Percentiles rank a stretch among this genome's conserved stretches.
Conservation (phyloP, 306 rosid genomes). For the Erythrophleum fordii region DNA sequence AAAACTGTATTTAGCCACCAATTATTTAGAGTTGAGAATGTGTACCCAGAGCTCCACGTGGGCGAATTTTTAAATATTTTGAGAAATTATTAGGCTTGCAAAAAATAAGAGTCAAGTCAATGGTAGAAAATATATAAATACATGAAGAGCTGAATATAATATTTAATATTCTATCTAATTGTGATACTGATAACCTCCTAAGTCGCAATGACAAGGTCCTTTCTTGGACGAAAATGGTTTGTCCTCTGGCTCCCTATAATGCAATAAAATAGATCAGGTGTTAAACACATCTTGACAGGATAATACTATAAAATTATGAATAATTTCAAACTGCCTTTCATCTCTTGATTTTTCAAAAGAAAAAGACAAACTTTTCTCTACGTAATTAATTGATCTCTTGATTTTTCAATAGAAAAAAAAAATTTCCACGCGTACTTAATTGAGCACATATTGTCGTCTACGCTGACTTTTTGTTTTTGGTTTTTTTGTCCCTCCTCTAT, state of each 20-base stretch:
- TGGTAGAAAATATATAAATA: too few species aligned
- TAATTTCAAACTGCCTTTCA: slow-evolving; percentile 6
- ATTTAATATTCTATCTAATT: too few species aligned
- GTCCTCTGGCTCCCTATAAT: background rate
- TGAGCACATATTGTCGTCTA: background rate
- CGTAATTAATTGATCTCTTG: background rate
- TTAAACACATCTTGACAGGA: background rate
- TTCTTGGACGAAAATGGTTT: background rate
- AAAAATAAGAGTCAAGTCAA: too few species aligned
- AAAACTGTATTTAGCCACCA: too few species aligned
- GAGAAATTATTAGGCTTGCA: too few species aligned
- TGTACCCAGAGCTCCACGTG: too few species aligned
- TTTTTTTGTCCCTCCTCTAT: background rate
- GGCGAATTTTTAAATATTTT: too few species aligned
- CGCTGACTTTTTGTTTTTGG: background rate
- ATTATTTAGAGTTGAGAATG: too few species aligned
- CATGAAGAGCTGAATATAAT: too few species aligned
- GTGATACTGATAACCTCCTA: too few species aligned
- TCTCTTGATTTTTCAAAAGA: background rate
- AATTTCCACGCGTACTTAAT: background rate
- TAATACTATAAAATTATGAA: background rate
- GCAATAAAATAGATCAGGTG: background rate
- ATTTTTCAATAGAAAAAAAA: background rate
- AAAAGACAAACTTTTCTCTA: background rate
- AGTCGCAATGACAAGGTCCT: too few species aligned